Evolutionary conservation across 75 land plant species (phyloP).

Genomic region (Larix kaempferi): DNA sequence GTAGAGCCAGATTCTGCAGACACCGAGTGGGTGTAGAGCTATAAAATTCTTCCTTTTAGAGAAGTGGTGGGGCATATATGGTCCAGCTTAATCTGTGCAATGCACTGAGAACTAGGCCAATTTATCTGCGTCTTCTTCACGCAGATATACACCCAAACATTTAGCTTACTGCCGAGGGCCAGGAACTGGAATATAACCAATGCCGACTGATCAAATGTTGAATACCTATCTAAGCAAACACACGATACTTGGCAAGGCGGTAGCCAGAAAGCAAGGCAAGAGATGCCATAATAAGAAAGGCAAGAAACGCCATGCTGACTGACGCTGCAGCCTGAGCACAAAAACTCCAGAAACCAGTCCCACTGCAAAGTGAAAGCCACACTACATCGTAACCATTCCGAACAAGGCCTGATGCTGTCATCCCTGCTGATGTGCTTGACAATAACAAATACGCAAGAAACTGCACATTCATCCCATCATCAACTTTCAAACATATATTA

Average conservation of each 20-base stretch:
- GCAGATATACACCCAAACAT: too few species aligned
- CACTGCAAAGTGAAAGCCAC: conserved; percentile 2
- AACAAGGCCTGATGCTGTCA: conserved; percentile 5
- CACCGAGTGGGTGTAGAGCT: too few species aligned
- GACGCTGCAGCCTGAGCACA: conserved; percentile 7
- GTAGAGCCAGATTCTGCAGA: too few species aligned
- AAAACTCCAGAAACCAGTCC: conserved; percentile 1
- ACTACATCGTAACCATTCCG: neutral
- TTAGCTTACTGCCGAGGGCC: too few species aligned
- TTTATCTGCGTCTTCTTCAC: too few species aligned
- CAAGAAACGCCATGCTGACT: conserved; percentile 6
- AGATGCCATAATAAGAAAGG: conserved; percentile 5
- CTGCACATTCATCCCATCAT: neutral
- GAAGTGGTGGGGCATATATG: too few species aligned
- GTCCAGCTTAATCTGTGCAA: too few species aligned
- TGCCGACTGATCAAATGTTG: neutral
- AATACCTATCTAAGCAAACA: conserved; percentile 1
- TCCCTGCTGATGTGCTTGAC: conserved; percentile 12
- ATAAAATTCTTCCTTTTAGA: too few species aligned
- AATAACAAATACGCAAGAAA: neutral
- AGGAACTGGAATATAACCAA: too few species aligned
- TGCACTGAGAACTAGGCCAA: too few species aligned
- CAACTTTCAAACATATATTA: too few species aligned
- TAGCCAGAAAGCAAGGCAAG: conserved; percentile 3
- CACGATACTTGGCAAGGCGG: conserved; percentile 8